Evolutionary conservation across 1,284 basidiomycete species (phyloP), one percentile per base, ranked within the genome.

Genomic region (Erythrobasidium hasegawianum): DNA sequence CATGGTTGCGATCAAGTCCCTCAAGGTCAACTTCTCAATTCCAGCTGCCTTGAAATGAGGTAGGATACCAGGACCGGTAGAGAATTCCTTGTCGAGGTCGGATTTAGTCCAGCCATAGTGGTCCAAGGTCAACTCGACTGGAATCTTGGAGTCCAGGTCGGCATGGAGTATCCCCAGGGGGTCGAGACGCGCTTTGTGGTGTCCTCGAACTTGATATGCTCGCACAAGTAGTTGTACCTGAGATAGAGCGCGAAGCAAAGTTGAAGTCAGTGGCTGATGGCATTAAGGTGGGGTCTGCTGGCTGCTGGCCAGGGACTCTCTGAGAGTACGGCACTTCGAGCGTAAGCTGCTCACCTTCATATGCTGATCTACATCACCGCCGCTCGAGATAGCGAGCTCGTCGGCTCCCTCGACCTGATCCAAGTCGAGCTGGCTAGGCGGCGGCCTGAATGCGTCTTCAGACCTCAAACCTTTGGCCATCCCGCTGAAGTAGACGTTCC

Each of bases 141-240:
- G 92, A 18, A 83, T 81, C 18, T 83, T 80, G 62, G 86, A 82
- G 59, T 84, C 85, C 57, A 96, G 84, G 76, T 97, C 94, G 55
- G 91, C 84, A 74, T 94, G 86, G 68, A 90, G 82, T 74, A 98
- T 94, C 50, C 91, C 91, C 27, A 99, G 85, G 40, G 95, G 95
- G 76, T 99, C 95, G 68, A 99, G 83, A 73, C 94, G 87, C 62
- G 95, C 96, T 72, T 95, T 84, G 76, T 96, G 91, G 78, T 99
- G 96, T 39, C 96, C 95, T 67, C 94, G 90, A 29, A 99, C 95
- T 86, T 98, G 95, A 80, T 96, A 98, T 7, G 96, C 95, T 72
- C 95, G 88, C 67, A 97, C 91, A 70, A 97, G 86, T 38, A 97
- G 83, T 88, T 97, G 94, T 22, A 92, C 87, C 93, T 96, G 50